phyloP scores from a whole-genome alignment of 192 early-diverging fungal species.

The Coemansia sp. region DNA sequence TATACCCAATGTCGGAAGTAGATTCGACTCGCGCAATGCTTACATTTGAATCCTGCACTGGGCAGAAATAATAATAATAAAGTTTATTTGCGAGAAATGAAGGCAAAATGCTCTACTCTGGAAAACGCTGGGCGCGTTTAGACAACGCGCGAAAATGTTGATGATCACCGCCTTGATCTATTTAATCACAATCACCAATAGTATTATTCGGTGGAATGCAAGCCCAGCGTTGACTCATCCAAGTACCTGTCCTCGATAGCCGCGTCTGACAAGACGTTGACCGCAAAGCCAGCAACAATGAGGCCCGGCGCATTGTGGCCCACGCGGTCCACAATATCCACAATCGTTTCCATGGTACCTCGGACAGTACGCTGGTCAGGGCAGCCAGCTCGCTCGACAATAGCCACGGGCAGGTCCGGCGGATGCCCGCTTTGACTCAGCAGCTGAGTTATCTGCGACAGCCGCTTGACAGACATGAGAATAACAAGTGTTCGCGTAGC shows the following conservation, averaged over 20 bases:
- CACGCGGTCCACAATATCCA: conserved; percentile 62
- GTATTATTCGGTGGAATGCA: conserved; percentile 46
- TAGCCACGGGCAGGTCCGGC: conserved; percentile 66
- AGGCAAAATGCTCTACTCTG: background rate
- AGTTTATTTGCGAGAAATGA: background rate
- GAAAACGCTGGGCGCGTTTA: background rate
- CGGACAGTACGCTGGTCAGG: conserved; percentile 70
- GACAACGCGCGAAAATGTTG: background rate
- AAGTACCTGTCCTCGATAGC: conserved; percentile 51
- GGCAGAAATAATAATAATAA: background rate
- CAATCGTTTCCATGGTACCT: conserved; percentile 68
- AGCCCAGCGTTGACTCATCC: conserved; percentile 36
- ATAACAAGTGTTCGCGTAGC: conserved; percentile 76
- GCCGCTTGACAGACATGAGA: conserved; percentile 82
- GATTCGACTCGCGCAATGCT: background rate
- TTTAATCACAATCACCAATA: background rate
- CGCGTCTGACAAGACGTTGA: conserved; percentile 55
- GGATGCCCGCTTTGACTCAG: conserved; percentile 69
- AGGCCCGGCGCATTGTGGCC: conserved; percentile 76
- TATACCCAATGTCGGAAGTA: too few species aligned
- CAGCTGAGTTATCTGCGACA: conserved; percentile 65
- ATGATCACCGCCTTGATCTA: background rate
- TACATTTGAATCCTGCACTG: conserved; percentile 12
- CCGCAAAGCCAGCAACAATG: conserved; percentile 76
- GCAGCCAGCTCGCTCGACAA: conserved; percentile 85